Evolutionary conservation across 768 basidiomycete species (phyloP).

Genomic region (Leucocoprinus leucothites): DNA sequence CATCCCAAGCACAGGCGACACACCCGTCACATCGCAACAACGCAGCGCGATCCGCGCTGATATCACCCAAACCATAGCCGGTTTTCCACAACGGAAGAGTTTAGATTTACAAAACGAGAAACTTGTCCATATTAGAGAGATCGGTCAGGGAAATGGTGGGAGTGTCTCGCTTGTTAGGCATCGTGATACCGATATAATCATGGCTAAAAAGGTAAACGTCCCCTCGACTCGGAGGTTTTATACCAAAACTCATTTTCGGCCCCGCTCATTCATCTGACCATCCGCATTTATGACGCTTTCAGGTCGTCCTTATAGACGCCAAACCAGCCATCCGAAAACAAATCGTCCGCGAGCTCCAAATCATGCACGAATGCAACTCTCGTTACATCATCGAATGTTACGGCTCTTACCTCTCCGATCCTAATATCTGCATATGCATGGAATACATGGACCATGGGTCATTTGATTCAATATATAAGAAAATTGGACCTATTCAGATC

Average conservation of each 20-base stretch:
- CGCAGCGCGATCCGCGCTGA: constrained; percentile 16
- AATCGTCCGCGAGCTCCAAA: constrained; percentile 95
- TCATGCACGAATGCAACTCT: constrained; percentile 97
- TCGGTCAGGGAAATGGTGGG: constrained; percentile 96
- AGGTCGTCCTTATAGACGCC: constrained; percentile 95
- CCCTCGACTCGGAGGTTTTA: no score
- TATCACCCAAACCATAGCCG: constrained; percentile 22
- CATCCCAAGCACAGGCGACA: constrained; percentile 16
- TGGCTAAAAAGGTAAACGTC: constrained; percentile 99
- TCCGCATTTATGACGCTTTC: no score
- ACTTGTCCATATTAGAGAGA: constrained; percentile 82
- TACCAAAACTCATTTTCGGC: no score
- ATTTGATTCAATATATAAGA: constrained; percentile 93
- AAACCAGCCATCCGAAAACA: constrained; percentile 96
- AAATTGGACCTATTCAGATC: constrained; percentile 87
- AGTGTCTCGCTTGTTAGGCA: constrained; percentile 97
- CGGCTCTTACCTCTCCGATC: constrained; percentile 94
- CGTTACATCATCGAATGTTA: constrained; percentile 95
- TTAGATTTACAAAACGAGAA: constrained; percentile 76
- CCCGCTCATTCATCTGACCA: no score
- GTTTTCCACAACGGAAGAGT: constrained; percentile 29
- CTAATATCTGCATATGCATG: constrained; percentile 99
- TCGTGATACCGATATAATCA: constrained; percentile 82
- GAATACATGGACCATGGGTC: constrained; percentile 95
- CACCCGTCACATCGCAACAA: constrained; percentile 17